Conservation (phyloP, 2,329 filamentous ascomycete genomes). For the Fusarium papillatum region DNA sequence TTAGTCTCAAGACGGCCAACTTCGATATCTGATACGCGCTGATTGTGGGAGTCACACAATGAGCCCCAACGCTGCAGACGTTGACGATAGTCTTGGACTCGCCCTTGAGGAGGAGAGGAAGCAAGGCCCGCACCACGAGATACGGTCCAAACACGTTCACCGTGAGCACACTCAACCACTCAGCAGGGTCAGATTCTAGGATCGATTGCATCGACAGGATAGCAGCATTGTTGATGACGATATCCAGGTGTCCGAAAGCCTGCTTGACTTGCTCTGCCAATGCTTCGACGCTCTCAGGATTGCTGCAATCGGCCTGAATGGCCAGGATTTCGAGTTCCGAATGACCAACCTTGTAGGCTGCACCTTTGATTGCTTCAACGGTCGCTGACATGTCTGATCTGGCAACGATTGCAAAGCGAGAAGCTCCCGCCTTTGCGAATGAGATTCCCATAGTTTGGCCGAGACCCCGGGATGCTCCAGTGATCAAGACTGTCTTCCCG, state of each 20-base stretch:
- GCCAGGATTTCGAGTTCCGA: slow-evolving; percentile 51
- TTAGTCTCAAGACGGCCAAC: slow-evolving; percentile 27
- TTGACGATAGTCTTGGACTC: slow-evolving; percentile 59
- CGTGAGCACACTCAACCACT: slow-evolving; percentile 61
- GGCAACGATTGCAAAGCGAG: slow-evolving; percentile 65
- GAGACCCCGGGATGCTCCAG: slow-evolving; percentile 67
- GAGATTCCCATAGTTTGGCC: slow-evolving; percentile 65
- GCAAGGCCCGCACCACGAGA: slow-evolving; percentile 59
- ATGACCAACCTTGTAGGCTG: slow-evolving; percentile 48
- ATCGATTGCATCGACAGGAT: slow-evolving; percentile 51
- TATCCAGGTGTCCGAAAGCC: slow-evolving; percentile 53
- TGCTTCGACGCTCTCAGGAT: slow-evolving; percentile 46
- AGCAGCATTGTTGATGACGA: slow-evolving; percentile 60
- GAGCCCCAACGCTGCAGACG: slow-evolving; percentile 52
- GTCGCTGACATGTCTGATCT: slow-evolving; percentile 57
- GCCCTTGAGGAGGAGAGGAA: slow-evolving; percentile 58
- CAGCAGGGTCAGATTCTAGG: slow-evolving; percentile 51
- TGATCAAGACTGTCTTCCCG: slow-evolving; percentile 61
- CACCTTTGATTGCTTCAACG: slow-evolving; percentile 48
- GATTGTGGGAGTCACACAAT: slow-evolving; percentile 11
- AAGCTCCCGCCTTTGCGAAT: slow-evolving; percentile 67
- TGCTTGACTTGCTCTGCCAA: slow-evolving; percentile 42
- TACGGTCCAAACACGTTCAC: slow-evolving; percentile 65
- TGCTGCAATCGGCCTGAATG: slow-evolving; percentile 55
- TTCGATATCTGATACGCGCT: slow-evolving; percentile 34